Percentiles rank a stretch among this genome's conserved stretches.
These are phyloP conservation scores for Vitis hybrid DNA, from an alignment of 177 flowering plant species.

Conservation along the genomic window DNA sequence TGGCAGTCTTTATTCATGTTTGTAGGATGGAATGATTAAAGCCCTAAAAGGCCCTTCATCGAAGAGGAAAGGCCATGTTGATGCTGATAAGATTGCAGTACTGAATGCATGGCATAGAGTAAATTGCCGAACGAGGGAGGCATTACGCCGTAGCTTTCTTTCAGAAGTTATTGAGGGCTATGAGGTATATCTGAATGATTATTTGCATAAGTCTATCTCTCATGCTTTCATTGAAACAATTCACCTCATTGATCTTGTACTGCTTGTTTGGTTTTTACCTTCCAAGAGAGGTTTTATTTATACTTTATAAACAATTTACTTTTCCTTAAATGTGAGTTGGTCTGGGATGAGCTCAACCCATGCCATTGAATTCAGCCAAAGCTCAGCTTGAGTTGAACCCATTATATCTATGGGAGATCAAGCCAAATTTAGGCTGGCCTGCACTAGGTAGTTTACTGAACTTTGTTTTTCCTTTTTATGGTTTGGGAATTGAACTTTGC, in stretches of 20 bases:
- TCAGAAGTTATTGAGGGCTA: slow-evolving; percentile 64
- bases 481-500: no score
- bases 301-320: background rate
- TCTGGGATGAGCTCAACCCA: background rate
- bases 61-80: slow-evolving; percentile 40
- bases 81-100: slow-evolving; percentile 68
- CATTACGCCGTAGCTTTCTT: slow-evolving; percentile 75
- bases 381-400: no score
- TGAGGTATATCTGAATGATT: slow-evolving; percentile 58
- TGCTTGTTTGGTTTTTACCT: background rate
- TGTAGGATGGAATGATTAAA: slow-evolving; percentile 60
- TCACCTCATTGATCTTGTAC: background rate
- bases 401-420: no score
- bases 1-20: slow-evolving; percentile 6
- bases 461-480: no score
- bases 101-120: slow-evolving; percentile 88
- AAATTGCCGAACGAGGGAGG: slow-evolving; percentile 80
- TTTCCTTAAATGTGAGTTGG: background rate
- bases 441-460: no score
- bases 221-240: background rate
- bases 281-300: background rate
- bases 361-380: background rate
- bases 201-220: background rate
- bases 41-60: slow-evolving; percentile 36
- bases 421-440: no score